These are phyloP conservation scores for Crithidia brevicula DNA, from an alignment of 208 protist species.

Conservation along the genomic window DNA sequence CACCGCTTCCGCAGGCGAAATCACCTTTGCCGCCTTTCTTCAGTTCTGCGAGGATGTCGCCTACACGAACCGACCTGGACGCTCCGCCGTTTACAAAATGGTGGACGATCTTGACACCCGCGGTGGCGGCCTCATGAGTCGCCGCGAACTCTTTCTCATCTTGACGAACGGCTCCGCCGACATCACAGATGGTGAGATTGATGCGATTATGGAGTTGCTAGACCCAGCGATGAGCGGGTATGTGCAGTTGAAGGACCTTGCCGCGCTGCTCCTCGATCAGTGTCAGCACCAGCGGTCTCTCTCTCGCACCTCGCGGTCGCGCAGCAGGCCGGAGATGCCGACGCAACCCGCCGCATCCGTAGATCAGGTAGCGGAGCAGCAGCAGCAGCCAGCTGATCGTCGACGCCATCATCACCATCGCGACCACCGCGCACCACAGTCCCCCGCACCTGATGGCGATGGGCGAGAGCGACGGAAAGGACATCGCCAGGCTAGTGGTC, in stretches of 20 bases:
- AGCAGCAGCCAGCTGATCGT: neutral
- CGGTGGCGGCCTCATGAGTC: slow-evolving; percentile 37
- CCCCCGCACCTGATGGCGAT: neutral
- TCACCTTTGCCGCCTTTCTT: slow-evolving; percentile 59
- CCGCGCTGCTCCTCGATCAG: slow-evolving; percentile 15
- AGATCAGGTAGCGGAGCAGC: neutral
- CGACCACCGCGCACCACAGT: neutral
- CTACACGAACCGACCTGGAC: slow-evolving; percentile 16
- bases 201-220: slow-evolving; percentile 66
- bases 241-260: slow-evolving; percentile 25
- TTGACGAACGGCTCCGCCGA: slow-evolving; percentile 32
- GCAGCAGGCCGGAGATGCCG: neutral
- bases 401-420: slow-evolving; percentile 5
- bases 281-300: slow-evolving; percentile 13
- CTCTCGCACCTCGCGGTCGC: slow-evolving; percentile 1
- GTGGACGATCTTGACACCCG: slow-evolving; percentile 22
- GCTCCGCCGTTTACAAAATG: slow-evolving; percentile 22
- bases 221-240: slow-evolving; percentile 44
- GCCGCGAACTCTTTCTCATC: slow-evolving; percentile 46
- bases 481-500: too few relatives aligned
- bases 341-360: neutral
- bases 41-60: slow-evolving; percentile 57
- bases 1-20: slow-evolving; percentile 17
- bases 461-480: too few relatives aligned
- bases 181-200: slow-evolving; percentile 48